Evolutionary conservation across 2,329 filamentous ascomycete species (phyloP).

Genomic region (Drechslerella coelobrocha): DNA sequence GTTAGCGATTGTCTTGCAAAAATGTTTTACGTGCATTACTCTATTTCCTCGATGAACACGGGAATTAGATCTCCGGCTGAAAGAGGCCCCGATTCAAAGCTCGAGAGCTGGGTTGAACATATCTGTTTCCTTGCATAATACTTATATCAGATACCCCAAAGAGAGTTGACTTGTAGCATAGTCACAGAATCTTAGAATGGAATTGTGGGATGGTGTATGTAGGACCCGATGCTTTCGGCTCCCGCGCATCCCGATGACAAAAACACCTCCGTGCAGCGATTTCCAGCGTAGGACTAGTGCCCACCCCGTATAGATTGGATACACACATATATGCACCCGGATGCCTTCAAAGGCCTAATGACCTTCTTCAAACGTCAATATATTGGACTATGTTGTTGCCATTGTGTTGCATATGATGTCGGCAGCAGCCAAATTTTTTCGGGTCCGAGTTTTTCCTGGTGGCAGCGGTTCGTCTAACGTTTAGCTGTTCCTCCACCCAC

Average conservation of each 20-base stretch:
- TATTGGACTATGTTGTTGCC: neutral
- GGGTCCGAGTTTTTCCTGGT: constrained; percentile 46
- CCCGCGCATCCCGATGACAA: neutral
- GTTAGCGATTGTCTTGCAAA: constrained; percentile 46
- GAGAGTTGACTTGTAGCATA: constrained; percentile 46
- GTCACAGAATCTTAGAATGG: constrained; percentile 41
- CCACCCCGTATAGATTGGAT: neutral
- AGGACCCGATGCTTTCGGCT: constrained; percentile 1
- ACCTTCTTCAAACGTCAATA: neutral
- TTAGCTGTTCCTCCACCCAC: constrained; percentile 40
- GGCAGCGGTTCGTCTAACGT: constrained; percentile 13
- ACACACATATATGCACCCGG: neutral
- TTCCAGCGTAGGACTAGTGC: neutral
- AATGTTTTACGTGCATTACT: constrained; percentile 40
- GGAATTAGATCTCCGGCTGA: constrained; percentile 21
- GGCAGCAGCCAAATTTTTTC: constrained; percentile 46
- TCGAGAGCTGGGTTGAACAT: constrained; percentile 7
- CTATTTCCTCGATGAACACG: constrained; percentile 21
- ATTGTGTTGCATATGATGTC: constrained; percentile 49
- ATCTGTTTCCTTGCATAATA: constrained; percentile 26
- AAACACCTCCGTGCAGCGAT: neutral
- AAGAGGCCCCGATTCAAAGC: neutral
- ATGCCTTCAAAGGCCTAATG: neutral
- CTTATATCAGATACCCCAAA: constrained; percentile 48
- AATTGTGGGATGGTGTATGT: constrained; percentile 3